Conservation (phyloP, 1,284 basidiomycete genomes). For the Ustilago curta region DNA sequence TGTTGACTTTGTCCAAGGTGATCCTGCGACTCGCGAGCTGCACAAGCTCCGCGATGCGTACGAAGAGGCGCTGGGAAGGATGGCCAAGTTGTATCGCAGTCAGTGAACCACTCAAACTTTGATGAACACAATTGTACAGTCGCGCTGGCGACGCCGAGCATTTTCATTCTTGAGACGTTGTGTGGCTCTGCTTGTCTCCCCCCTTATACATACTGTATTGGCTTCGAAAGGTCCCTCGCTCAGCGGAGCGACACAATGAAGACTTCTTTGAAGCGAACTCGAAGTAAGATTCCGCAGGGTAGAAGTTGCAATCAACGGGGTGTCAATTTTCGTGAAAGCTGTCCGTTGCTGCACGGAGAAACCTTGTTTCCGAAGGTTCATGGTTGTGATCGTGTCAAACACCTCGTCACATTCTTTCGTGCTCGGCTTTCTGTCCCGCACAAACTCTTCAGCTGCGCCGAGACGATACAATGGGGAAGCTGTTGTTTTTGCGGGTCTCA, state of each 20-base stretch:
- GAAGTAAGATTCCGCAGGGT: slow-evolving; percentile 9
- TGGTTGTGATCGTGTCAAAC: slow-evolving; percentile 2
- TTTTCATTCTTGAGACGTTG: background rate
- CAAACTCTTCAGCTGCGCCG: slow-evolving; percentile 2
- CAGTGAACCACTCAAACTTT: slow-evolving; percentile 11
- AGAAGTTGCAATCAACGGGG: background rate
- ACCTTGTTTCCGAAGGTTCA: background rate
- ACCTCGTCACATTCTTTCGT: slow-evolving; percentile 6
- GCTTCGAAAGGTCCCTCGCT: background rate
- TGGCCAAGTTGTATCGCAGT: slow-evolving; percentile 50
- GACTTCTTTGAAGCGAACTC: background rate
- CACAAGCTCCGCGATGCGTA: slow-evolving; percentile 37
- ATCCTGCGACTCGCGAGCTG: slow-evolving; percentile 24
- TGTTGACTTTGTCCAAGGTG: slow-evolving; percentile 39
- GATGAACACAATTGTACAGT: slow-evolving; percentile 10
- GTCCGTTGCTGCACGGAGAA: slow-evolving; percentile 2
- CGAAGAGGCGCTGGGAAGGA: slow-evolving; percentile 50
- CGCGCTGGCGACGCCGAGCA: slow-evolving; percentile 6
- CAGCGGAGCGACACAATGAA: slow-evolving; percentile 3
- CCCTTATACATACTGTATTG: background rate
- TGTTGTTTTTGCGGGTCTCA: background rate
- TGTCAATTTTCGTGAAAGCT: background rate
- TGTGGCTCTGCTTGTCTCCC: background rate
- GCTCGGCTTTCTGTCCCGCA: background rate
- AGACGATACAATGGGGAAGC: background rate